These are phyloP conservation scores for Alloascoidea africana DNA, from an alignment of 805 yeast species.

Conservation along the genomic window DNA sequence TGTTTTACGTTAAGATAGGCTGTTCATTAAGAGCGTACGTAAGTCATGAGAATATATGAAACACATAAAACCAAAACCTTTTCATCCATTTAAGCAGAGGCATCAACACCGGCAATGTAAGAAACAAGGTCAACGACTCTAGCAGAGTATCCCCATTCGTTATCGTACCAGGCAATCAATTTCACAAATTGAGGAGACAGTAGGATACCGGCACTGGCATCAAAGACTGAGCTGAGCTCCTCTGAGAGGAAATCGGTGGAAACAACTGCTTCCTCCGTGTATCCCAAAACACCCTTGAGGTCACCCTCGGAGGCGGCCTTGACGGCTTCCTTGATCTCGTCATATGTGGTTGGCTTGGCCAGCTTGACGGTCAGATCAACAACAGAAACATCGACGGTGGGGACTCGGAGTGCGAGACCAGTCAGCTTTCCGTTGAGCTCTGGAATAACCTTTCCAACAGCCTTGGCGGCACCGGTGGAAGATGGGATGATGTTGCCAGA, in stretches of 20 bases:
- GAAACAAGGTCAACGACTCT: slow-evolving; percentile 86
- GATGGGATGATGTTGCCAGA: slow-evolving; percentile 92
- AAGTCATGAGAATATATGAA: too few species aligned
- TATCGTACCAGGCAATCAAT: slow-evolving; percentile 90
- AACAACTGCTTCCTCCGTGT: slow-evolving; percentile 87
- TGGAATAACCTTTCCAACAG: slow-evolving; percentile 92
- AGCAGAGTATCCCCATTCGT: slow-evolving; percentile 91
- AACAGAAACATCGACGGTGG: slow-evolving; percentile 86
- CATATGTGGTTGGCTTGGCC: slow-evolving; percentile 64
- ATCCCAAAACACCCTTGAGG: slow-evolving; percentile 73
- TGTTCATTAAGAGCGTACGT: too few species aligned
- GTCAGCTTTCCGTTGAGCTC: slow-evolving; percentile 84
- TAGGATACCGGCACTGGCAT: slow-evolving; percentile 81
- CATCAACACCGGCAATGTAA: slow-evolving; percentile 51
- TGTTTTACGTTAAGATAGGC: too few species aligned
- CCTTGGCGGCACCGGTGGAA: slow-evolving; percentile 96
- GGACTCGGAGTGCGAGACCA: slow-evolving; percentile 89
- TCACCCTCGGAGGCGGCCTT: slow-evolving; percentile 66
- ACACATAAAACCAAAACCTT: too few species aligned
- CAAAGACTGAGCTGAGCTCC: slow-evolving; percentile 76
- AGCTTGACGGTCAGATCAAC: slow-evolving; percentile 84
- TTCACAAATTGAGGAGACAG: slow-evolving; percentile 81
- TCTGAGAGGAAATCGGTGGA: slow-evolving; percentile 82
- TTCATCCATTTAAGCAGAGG: slow-evolving; percentile 8
- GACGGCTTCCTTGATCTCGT: slow-evolving; percentile 63